These are phyloP conservation scores for Bipolaris bicolor DNA, from an alignment of 2,329 filamentous ascomycete species.

Conservation along the genomic window DNA sequence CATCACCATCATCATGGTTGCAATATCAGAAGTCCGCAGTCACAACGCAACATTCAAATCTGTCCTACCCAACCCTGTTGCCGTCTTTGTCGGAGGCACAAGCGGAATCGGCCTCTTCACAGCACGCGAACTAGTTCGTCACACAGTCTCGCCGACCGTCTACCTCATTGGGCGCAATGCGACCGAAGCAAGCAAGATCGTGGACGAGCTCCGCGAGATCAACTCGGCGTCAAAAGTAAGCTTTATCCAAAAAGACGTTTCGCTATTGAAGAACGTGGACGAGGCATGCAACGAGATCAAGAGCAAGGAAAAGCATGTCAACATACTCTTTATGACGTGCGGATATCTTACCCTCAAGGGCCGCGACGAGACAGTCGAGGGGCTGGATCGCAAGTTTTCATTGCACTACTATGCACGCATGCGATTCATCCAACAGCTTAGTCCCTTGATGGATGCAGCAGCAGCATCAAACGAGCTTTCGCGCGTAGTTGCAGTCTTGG, in stretches of 20 bases:
- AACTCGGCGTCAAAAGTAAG: conserved; percentile 47
- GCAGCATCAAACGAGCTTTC: conserved; percentile 26
- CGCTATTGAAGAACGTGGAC: conserved; percentile 51
- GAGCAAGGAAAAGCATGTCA: conserved; percentile 58
- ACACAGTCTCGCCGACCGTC: conserved; percentile 47
- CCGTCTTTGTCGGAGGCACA: conserved; percentile 52
- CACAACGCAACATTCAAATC: conserved; percentile 35
- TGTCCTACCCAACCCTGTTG: conserved; percentile 35
- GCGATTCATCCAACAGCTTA: conserved; percentile 49
- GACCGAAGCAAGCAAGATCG: conserved; percentile 46
- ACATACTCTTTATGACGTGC: conserved; percentile 61
- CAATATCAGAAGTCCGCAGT: conserved; percentile 30
- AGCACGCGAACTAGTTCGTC: conserved; percentile 51
- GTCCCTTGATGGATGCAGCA: conserved; percentile 42
- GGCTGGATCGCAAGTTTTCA: conserved; percentile 42
- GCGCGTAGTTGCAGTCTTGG: conserved; percentile 41
- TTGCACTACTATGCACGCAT: conserved; percentile 47
- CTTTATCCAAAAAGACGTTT: conserved; percentile 54
- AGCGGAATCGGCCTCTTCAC: conserved; percentile 54
- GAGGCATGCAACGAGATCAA: conserved; percentile 56
- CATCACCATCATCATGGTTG: conserved; percentile 24
- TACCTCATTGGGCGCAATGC: conserved; percentile 54
- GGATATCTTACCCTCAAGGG: conserved; percentile 55
- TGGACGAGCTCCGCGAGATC: conserved; percentile 46
- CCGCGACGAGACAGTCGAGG: conserved; percentile 47